Evolutionary conservation across 352 stramenopile genomes (phyloP).

Genomic region (Thalassiosira mediterranea): DNA sequence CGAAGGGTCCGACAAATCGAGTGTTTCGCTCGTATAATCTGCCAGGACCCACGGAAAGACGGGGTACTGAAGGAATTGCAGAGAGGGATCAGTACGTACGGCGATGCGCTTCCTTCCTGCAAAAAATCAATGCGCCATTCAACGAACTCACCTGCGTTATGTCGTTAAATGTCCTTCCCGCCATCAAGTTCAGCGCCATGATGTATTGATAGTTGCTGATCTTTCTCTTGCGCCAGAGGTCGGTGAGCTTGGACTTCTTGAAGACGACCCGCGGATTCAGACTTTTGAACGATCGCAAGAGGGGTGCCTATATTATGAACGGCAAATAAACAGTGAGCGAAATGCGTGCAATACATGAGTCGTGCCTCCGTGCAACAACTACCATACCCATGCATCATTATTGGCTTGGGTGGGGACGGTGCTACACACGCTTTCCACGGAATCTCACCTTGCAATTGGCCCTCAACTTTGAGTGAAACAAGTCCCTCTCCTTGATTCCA

Average conservation of each 20-base stretch:
- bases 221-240: constrained; percentile 85
- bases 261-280: constrained; percentile 81
- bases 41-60: constrained; percentile 98
- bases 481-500: constrained; percentile 75
- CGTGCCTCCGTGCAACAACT: background rate
- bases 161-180: constrained; percentile 90
- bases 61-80: constrained; percentile 89
- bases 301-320: constrained; percentile 55
- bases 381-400: background rate
- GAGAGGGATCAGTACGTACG: background rate
- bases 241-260: constrained; percentile 77
- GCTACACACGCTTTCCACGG: too few relatives aligned
- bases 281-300: constrained; percentile 78
- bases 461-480: constrained; percentile 82
- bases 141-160: constrained; percentile 80
- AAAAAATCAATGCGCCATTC: background rate
- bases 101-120: background rate
- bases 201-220: constrained; percentile 95
- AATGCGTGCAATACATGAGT: background rate
- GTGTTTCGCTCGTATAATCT: constrained; percentile 92
- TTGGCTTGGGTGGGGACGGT: too few relatives aligned
- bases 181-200: constrained; percentile 95
- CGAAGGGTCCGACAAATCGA: constrained; percentile 91
- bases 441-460: constrained; percentile 77
- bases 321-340: constrained; percentile 17